Evolutionary conservation across 1,284 basidiomycete species (phyloP), one percentile per base, ranked within the genome.

Genomic region (Ceratobasidium sp.): DNA sequence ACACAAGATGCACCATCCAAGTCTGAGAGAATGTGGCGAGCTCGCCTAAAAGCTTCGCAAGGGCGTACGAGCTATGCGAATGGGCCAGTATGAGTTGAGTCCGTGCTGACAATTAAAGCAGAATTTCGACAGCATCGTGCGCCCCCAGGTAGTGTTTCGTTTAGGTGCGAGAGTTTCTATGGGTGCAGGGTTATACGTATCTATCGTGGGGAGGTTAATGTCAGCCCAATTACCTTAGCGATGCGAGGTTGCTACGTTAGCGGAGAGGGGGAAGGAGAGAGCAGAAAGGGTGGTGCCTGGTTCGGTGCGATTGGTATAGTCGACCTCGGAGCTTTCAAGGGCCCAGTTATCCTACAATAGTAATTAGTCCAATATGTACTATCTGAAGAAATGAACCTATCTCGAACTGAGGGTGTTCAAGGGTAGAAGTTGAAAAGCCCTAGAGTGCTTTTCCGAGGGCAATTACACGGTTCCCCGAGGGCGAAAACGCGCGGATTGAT

Each of bases 321-420:
- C 70, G 32, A 59, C 64, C 15, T 37, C 37, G 1, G 70, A n/a
- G 54, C 89, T 85, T 9, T 86, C 85, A 40, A 95, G 85, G 0
- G 88, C 87, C 29, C 87, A 84, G 76, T 87, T 87, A 49, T 85
- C 86, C 92, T 94, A 73, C 7, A 43, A 46, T 56, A 15, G 9
- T 13, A 37, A 65, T 67, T 51, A 70, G 54, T 40, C 7, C 13
- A 61, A 29, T 7, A 32, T 40, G 19, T 5, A 25, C 17, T 15
- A 5, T 77, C 61, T 32, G 22, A 17, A 40, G 22, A 59, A 44
- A 65, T 37, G 22, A 44, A 32, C 62, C 82, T 76, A 93, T 93
- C 84, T 89, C 86, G 80, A 94, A 95, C 82, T 91, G 93, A 0
- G 83, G 78, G 78, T 92, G 88, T 44, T 86, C 86, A 68, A 87